Percentiles rank a stretch among this genome's conserved stretches.
Evolutionary conservation across 305 asterid species (phyloP).

Genomic region (Fraxinus floribunda): DNA sequence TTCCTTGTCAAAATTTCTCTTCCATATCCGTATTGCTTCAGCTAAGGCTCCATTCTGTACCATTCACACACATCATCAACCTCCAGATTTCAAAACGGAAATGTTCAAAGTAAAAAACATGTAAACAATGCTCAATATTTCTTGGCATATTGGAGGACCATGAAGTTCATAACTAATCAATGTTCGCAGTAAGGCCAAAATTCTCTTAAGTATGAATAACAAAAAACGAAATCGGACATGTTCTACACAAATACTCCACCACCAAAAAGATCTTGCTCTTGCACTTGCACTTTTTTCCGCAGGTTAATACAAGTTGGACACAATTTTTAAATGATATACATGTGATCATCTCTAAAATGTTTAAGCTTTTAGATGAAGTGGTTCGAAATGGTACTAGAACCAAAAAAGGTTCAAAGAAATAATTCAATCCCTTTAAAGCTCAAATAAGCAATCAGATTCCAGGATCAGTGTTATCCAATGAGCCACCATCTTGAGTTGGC

Average conservation of each 20-base stretch:
- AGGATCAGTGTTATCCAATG: neutral
- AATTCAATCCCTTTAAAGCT: neutral
- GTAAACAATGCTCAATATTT: neutral
- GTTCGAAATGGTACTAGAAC: neutral
- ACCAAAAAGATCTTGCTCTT: neutral
- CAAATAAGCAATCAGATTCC: neutral
- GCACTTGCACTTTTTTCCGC: neutral
- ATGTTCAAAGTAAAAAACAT: neutral
- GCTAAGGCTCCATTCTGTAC: slow-evolving; percentile 93
- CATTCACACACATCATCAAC: slow-evolving; percentile 28
- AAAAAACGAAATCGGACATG: slow-evolving; percentile 3
- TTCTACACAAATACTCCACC: neutral
- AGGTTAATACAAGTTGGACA: neutral
- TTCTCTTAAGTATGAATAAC: neutral
- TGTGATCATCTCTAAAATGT: neutral
- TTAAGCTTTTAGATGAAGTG: neutral
- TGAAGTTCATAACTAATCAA: slow-evolving; percentile 1
- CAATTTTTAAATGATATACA: neutral
- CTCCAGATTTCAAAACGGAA: slow-evolving; percentile 2
- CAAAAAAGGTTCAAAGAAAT: neutral
- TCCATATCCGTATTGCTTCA: slow-evolving; percentile 93
- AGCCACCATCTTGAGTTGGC: neutral
- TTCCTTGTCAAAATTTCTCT: slow-evolving; percentile 91
- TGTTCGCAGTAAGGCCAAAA: neutral
- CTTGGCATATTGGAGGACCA: neutral